Evolutionary conservation across 768 basidiomycete genomes (phyloP), one percentile per base, ranked within the genome.

Genomic region (Lentinula edodes): DNA sequence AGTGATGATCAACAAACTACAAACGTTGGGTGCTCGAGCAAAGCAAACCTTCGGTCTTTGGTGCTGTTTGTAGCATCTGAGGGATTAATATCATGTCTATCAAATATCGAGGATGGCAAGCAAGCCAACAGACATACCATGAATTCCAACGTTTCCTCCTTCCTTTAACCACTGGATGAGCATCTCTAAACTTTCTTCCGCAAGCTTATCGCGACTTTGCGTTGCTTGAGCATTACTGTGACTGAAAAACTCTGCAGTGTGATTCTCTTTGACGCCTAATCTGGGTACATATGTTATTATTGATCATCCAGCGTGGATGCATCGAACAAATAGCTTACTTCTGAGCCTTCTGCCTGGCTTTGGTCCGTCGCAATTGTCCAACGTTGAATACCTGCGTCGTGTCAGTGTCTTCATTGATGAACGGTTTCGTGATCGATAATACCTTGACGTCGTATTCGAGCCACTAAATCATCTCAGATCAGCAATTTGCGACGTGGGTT

Each of bases 21-120:
- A 58, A 48, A 28, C 10, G 20, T 10, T 66, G 78, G 36, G 78
- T 45, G 48, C 10, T 50, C 12, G 16, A 16, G 42, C 15, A 28
- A 51, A 38, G 35, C 58, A 68, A 64, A 85, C 91, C 93, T 85
- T 61, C 95, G 82, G 61, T 69, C 75, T 35, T 77, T 80, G 2
- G 93, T 95, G 66, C 92, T 96, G 72, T 99, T 99, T 1, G 97
- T 99, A 2, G 97, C 97, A 75, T 99, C 95, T 98, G 64, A 28
- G 8, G 32, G 0, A 36, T 58, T 38, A 36, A 42, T 52, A 66
- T 53, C 58, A 54, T 6, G 39, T 38, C 5, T 13, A 55, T 12
- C 20, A 41, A 20, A 10, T 39, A 23, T 38, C 13, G 12, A 55
- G 5, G 15, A 18, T 39, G 18, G 6, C 6, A 18, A 18, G n/a